Evolutionary conservation across 352 stramenopile species (phyloP), one percentile per base, ranked within the genome.

Genomic region (Globisporangium yorkense): DNA sequence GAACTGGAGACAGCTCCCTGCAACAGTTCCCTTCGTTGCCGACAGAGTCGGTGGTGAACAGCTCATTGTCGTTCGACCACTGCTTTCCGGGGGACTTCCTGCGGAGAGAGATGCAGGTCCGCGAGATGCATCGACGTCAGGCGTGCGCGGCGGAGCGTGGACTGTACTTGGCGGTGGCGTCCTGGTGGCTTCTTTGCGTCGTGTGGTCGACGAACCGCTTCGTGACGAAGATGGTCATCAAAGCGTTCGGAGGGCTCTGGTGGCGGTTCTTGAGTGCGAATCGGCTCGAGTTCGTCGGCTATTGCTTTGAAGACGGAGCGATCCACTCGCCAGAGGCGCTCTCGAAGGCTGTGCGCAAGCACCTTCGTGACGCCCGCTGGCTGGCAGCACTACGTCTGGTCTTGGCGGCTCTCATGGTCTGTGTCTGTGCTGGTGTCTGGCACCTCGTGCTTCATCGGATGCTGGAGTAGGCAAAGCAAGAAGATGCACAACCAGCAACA

Each of bases 181-280:
- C 73, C 21, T 91, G 80, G 79, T 88, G 80, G 81, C 67, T 89
- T 12, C 35, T 87, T 16, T 31, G 78, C 9, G 63, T 85, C n/a
- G 43, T 87, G 9, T 67, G 73, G 40, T 29, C 77, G 2, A 61
- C 67, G 20, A 78, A 72, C 54, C 74, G 78, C 7, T 78, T 88
- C 21, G 59, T 59, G 5, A 59, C 68, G 40, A 66, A 67, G 16
- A 80, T 87, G 74, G 10, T 84, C 24, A 56, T 88, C 47, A 75
- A 80, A 51, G 58, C 65, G 9, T 58, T 57, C 12, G 74, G 67
- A 7, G 50, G 84, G 20, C 54, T 67, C 18, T 88, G 74, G 72
- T 92, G 81, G 81, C 68, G 77, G 4, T 81, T 64, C 46, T 47
- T 89, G 40, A 89, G 73, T 55, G 67, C 59, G 27, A 66, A 74